Base-by-base conservation (phyloP, 1,284 basidiomycete species). In the Schizophyllum commune region DNA sequence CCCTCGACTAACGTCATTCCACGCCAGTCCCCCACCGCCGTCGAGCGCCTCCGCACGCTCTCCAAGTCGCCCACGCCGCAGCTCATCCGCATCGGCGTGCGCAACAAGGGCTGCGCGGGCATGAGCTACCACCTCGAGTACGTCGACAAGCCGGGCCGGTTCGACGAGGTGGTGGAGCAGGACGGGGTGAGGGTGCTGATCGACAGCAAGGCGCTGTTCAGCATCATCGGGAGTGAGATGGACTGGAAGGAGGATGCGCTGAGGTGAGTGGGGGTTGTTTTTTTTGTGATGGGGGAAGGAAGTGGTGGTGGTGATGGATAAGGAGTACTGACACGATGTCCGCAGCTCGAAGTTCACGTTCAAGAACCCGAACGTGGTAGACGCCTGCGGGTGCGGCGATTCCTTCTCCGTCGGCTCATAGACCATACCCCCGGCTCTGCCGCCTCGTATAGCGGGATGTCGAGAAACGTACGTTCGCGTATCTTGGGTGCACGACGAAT, bases 21-120 rank as follows among this genome's bases (percentile, higher is more conserved):
- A 39, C 57, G 67, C 5, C 59, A 98, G 96, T 93, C 94, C 27
- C 88, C 94, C 1, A 75, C 79, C 32, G 96, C 96, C 13, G 85
- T 97, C 1, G 74, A 77, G 11, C 86, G 91, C 32, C 79, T 98
- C 52, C 82, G 77, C 7, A 81, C 79, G 9, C 81, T 99, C 21
- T 75, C 94, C 62, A 81, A 81, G 52, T 85, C 88, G 17, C 91
- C 92, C 21, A 86, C 85, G n/a, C 95, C 96, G 1, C 92, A 94
- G 70, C 83, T 97, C 61, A 91, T 99, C 64, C 91, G 96, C 7
- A 94, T 99, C 63, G 94, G 95, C 34, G 95, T 99, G 56, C 87
- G 91, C 68, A 97, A 98, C 76, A 98, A 98, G 76, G 97, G 97
- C n/a, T 99, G 97, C 73, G 97, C 97, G 0, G 97, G 97, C 6